Evolutionary conservation across 2,329 filamentous ascomycete genomes (phyloP).

Genomic region (Dactylonectria estremocensis): DNA sequence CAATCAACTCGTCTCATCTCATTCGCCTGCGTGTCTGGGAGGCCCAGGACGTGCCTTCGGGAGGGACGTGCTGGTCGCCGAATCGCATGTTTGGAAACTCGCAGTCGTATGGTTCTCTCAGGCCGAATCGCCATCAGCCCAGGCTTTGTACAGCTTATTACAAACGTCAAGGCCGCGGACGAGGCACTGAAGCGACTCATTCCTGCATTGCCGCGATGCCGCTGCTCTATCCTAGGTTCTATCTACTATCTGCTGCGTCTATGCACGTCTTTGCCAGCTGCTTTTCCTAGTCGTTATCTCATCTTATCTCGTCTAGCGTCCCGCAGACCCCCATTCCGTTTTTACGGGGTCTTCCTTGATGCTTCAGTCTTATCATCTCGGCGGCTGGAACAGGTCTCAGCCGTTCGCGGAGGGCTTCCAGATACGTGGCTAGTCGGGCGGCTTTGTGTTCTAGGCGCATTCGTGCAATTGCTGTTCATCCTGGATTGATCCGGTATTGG

Average conservation of each 20-base stretch:
- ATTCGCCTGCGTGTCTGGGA: slow-evolving; percentile 32
- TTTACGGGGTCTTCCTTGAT: slow-evolving; percentile 10
- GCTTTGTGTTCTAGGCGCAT: slow-evolving; percentile 14
- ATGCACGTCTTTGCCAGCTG: background rate
- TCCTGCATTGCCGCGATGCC: slow-evolving; percentile 2
- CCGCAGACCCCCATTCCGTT: background rate
- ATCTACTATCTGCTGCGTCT: background rate
- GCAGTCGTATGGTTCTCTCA: slow-evolving; percentile 21
- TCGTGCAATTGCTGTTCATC: slow-evolving; percentile 22
- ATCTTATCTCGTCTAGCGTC: slow-evolving; percentile 6
- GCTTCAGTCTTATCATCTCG: slow-evolving; percentile 18
- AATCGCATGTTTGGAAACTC: slow-evolving; percentile 44
- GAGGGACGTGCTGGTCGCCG: slow-evolving; percentile 43
- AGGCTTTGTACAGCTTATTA: slow-evolving; percentile 30
- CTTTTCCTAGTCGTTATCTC: slow-evolving; percentile 9
- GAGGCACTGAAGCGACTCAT: background rate
- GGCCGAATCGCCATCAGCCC: slow-evolving; percentile 22
- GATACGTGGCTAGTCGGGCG: slow-evolving; percentile 13
- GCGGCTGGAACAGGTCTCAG: slow-evolving; percentile 32
- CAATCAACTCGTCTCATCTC: slow-evolving; percentile 1
- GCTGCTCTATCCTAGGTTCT: background rate
- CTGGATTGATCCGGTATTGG: background rate
- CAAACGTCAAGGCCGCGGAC: slow-evolving; percentile 10
- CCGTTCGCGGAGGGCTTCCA: slow-evolving; percentile 24
- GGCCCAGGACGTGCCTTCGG: slow-evolving; percentile 31